Base-by-base conservation (phyloP, 495 filamentous ascomycete species). In the Aspergillus saccharolyticus region DNA sequence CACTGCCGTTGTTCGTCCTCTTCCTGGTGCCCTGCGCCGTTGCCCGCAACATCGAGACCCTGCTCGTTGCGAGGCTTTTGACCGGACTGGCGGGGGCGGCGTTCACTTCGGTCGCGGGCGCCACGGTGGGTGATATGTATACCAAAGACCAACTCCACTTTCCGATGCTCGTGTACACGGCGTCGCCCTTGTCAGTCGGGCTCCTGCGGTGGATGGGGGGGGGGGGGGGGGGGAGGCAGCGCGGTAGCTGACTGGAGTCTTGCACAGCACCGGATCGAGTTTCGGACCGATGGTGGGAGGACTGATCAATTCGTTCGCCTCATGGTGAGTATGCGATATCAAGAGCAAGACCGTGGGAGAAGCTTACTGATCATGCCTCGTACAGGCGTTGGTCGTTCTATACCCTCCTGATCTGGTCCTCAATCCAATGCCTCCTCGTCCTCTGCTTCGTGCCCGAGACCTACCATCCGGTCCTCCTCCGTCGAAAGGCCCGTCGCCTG, bases 41-140 rank as follows among this genome's bases (percentile, higher is more conserved):
- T 7, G 89, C 90, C 10, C 72, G 74, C 16, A 94, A 93, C 63
- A 83, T 90, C 21, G 66, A 80, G 57, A 91, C 90, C 18, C 82
- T 95, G 77, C 71, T 95, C 20, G 69, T 91, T 10, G 79, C 80
- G 9, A 82, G 91, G 4, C 93, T 96, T 65, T 77, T 96, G 55
- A 80, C 85, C 58, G 91, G 91, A 2, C 70, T 96, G 17, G 80
- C 88, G 0, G 89, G 91, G 5, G 85, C 81, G 58, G 88, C 91
- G 0, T 96, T 96, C 66, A 69, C 96, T 44, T 84, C 80, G 42
- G 90, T 96, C 0, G 85, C 89, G 0, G 91, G 91, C 15, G 91
- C 89, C 0, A 93, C 89, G 0, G 85, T 93, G 3, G 89, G 89
- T 15, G 90, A 96, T 69, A 70, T 96, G 68, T 96, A 94, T 68